These are phyloP conservation scores for Phytophthora colocasiae DNA, from an alignment of 352 stramenopile species.

Conservation along the genomic window DNA sequence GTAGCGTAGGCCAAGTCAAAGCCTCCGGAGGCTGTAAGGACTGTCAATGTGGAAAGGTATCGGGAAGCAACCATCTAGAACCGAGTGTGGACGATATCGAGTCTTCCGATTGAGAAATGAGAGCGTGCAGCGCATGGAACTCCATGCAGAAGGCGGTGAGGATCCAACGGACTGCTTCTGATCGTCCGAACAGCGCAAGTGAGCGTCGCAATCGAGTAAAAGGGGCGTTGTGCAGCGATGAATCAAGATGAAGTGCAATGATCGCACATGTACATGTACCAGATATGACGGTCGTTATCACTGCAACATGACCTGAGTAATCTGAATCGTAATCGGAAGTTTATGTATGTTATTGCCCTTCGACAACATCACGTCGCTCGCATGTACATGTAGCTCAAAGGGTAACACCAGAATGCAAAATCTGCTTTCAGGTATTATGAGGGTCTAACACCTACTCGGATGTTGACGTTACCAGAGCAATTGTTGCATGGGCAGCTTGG, in stretches of 20 bases:
- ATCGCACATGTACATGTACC: too few relatives aligned
- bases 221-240: neutral
- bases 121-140: neutral
- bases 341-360: too few relatives aligned
- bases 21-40: neutral
- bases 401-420: neutral
- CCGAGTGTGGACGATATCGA: neutral
- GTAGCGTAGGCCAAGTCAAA: conserved; percentile 7
- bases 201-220: conserved; percentile 14
- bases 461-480: too few relatives aligned
- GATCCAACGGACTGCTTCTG: conserved; percentile 22
- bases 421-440: too few relatives aligned
- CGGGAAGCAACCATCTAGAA: conserved; percentile 20
- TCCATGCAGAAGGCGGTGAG: too few relatives aligned
- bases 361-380: too few relatives aligned
- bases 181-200: conserved; percentile 18
- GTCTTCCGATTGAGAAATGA: conserved; percentile 20
- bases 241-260: neutral
- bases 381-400: too few relatives aligned
- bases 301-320: neutral
- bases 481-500: neutral
- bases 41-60: neutral
- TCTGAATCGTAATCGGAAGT: neutral
- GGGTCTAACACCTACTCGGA: neutral
- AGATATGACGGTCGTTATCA: too few relatives aligned